Base-by-base conservation (phyloP, 140 eudicot genomes). In the Ambrosia hybrid region DNA sequence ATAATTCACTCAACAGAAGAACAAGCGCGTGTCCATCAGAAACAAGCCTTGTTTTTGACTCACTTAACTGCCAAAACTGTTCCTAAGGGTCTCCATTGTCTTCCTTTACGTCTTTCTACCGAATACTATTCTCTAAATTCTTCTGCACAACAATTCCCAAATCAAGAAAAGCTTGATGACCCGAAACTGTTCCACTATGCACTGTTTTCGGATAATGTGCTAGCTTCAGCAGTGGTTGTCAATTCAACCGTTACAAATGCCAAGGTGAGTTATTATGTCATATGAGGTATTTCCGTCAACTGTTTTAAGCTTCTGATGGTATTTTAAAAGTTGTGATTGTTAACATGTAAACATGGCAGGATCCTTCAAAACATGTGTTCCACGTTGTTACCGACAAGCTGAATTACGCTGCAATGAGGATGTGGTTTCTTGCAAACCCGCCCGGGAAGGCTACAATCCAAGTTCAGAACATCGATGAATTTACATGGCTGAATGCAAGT, bases 51-150 rank as follows among this genome's bases (percentile, higher is more conserved):
- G 88, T 94, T 90, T 82, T 81, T 94, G 75, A 94, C 99, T 39
- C 99, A 94, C 73, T 75, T 94, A 81, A 90, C 99, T 5, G 94
- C 99, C 71, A 94, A 94, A 81, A 90, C 99, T 71, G 80, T 90
- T 65, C 97, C 99, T 7, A 94, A 94, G 78, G 99, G 99, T 39
- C 97, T 90, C 58, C 99, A 94, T 77, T 94, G 99, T 76, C 97
- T 94, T 64, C 97, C 99, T 2, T 78, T 94, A 76, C 96, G 97
- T 67, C 97, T 93, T 43, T 82, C 99, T 4, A 73, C 91, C 1
- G 99, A 93, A 74, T 93, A 85, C 77, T 93, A 85, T 73, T 61
- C 79, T 66, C 66, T 90, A 58, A 88, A 90, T 79, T 66, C 89
- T 58, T 84, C 97, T 21, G 77, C 83, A 36, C 95, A 70, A 78